phyloP scores from a whole-genome alignment of 2,329 filamentous ascomycete species.

The Neonectria ditissima region DNA sequence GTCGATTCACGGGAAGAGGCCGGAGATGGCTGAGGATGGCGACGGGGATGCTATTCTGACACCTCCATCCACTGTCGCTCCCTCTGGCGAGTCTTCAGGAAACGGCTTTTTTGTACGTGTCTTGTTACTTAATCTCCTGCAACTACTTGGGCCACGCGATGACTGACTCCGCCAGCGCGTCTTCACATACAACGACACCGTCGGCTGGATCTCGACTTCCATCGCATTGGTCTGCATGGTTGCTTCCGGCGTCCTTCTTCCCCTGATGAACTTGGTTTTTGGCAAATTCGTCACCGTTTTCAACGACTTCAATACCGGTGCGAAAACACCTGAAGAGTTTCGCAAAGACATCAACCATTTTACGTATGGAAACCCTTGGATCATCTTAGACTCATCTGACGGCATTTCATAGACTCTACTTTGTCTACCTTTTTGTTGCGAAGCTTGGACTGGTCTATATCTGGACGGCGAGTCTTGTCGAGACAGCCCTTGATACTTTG shows the following conservation, averaged over 20 bases:
- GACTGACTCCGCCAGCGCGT: slow-evolving; percentile 4
- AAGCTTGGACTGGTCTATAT: not conserved
- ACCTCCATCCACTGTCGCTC: not conserved
- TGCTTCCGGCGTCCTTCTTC: no score
- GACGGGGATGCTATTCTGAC: not conserved
- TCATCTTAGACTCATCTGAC: slow-evolving; percentile 30
- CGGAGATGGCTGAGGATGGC: not conserved
- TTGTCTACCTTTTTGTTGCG: slow-evolving; percentile 46
- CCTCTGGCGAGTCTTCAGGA: not conserved
- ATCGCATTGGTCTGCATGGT: slow-evolving; percentile 4
- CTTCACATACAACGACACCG: slow-evolving; percentile 13
- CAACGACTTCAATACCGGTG: slow-evolving; percentile 47
- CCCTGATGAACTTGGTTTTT: slow-evolving; percentile 52
- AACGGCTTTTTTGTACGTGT: slow-evolving; percentile 8
- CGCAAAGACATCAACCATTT: slow-evolving; percentile 44
- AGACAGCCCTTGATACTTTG: no score
- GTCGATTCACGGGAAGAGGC: not conserved
- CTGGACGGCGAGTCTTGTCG: slow-evolving; percentile 56
- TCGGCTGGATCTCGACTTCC: slow-evolving; percentile 11
- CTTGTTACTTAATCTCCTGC: not conserved
- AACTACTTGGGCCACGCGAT: not conserved
- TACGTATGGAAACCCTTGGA: no score
- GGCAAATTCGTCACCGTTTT: slow-evolving; percentile 52
- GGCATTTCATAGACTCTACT: slow-evolving; percentile 44
- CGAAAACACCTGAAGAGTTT: slow-evolving; percentile 41